These are phyloP conservation scores for Castanospermum australe DNA, from an alignment of 306 rosid genomes.

Conservation along the genomic window DNA sequence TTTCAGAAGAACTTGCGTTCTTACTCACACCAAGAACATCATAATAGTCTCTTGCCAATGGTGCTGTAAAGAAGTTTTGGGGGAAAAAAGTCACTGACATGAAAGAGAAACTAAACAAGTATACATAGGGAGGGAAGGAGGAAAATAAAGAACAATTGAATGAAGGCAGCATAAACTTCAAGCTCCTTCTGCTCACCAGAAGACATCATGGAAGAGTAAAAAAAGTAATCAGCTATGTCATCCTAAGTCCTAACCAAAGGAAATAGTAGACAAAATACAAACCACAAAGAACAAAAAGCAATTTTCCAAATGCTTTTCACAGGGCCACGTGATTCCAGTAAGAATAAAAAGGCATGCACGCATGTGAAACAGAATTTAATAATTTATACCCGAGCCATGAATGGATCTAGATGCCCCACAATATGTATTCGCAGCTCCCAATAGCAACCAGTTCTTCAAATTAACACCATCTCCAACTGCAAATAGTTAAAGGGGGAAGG, in stretches of 20 bases:
- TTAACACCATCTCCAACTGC: conserved; percentile 36
- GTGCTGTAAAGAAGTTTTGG: conserved; percentile 47
- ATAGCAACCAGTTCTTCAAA: conserved; percentile 45
- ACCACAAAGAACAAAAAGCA: neutral
- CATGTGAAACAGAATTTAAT: neutral
- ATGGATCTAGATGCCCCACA: conserved; percentile 50
- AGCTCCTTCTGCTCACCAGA: neutral
- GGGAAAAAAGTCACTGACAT: neutral
- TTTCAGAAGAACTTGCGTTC: conserved; percentile 83
- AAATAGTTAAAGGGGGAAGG: neutral
- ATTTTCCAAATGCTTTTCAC: neutral
- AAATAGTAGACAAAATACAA: neutral
- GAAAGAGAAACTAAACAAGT: neutral
- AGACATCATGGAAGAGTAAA: neutral
- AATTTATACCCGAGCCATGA: conserved; percentile 76
- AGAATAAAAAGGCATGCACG: neutral
- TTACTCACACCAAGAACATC: conserved; percentile 87
- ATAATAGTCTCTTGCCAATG: conserved; percentile 73
- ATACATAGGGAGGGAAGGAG: neutral
- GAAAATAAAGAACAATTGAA: neutral
- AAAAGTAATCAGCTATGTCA: neutral
- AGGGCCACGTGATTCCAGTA: neutral
- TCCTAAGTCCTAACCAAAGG: conserved; percentile 2
- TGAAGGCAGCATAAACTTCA: neutral
- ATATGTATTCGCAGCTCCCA: conserved; percentile 50